Percentiles rank a stretch among this genome's conserved stretches.
Evolutionary conservation across 805 yeast genomes (phyloP).

Genomic region (Lipomyces mesembrius): DNA sequence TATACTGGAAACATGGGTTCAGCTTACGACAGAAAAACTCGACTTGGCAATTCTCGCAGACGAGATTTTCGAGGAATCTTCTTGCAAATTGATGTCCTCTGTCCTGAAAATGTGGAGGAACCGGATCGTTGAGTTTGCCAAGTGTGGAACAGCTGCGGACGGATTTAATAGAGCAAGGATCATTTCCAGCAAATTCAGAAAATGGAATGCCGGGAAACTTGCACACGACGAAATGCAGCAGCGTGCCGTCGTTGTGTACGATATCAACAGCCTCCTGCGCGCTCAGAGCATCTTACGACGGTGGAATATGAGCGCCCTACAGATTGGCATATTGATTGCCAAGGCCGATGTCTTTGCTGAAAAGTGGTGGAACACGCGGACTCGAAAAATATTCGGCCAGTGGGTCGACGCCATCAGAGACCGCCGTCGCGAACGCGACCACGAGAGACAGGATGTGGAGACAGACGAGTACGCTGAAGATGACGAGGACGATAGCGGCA

Average conservation of each 20-base stretch:
- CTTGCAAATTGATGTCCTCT: background rate
- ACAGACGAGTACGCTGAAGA: slow-evolving; percentile 14
- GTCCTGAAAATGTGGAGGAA: slow-evolving; percentile 9
- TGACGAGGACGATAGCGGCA: slow-evolving; percentile 3
- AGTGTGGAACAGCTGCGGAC: background rate
- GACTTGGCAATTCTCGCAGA: slow-evolving; percentile 19
- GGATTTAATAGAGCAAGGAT: background rate
- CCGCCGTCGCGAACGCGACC: slow-evolving; percentile 2
- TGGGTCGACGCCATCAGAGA: slow-evolving; percentile 31
- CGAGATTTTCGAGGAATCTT: background rate
- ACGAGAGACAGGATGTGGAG: background rate
- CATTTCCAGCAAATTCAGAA: background rate
- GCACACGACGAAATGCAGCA: slow-evolving; percentile 6
- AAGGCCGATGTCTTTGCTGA: slow-evolving; percentile 25
- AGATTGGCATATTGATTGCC: slow-evolving; percentile 25
- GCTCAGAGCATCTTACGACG: slow-evolving; percentile 26
- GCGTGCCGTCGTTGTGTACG: slow-evolving; percentile 21
- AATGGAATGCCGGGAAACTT: slow-evolving; percentile 11
- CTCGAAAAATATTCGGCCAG: slow-evolving; percentile 18
- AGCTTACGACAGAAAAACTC: slow-evolving; percentile 6
- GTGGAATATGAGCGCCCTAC: slow-evolving; percentile 30
- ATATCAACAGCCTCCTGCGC: slow-evolving; percentile 26
- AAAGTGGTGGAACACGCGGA: slow-evolving; percentile 6
- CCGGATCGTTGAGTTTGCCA: background rate
- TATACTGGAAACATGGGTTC: slow-evolving; percentile 16